Base-by-base conservation (phyloP, 192 early-diverging fungal species). In the Jimgerdemannia flammicorona region DNA sequence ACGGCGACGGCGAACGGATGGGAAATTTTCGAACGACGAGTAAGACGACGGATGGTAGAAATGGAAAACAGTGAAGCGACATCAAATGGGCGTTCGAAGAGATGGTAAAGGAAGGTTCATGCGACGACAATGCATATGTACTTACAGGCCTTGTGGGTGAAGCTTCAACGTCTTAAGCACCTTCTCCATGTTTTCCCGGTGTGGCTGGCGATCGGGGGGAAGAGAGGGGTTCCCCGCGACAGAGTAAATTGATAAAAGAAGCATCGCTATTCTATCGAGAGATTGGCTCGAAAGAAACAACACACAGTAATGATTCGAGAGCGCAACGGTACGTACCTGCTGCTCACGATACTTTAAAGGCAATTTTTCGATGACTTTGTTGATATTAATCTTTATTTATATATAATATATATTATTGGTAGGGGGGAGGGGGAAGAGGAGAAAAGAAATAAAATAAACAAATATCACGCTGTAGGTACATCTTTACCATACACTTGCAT, bases 71-170 rank as follows among this genome's bases (percentile, higher is more conserved):
- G 29, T 29, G 29, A 29, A 1, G 29, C 29, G 29, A 29, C 29
- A 29, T 1, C 29, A 29, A 29, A 29, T 29, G 29, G 29, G 29
- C 29, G 29, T 29, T 29, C 29, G 29, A 29, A 29, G 29, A 29
- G 29, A 29, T 29, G 29, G 29, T 1, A 29, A 29, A 29, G 29
- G 29, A 29, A 29, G 29, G 29, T 29, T 29, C 29, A 29, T 29
- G 29, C 29, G 29, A 67, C 8, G 39, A 29, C 18, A 11, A 71
- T 7, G 4, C 6, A 66, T 44, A 44, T 19, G 8, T 9, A 72
- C 76, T 73, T 77, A 81, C 80, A 72, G 17, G 59, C 80, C 80
- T 41, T 81, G 73, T 10, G 76, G 76, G 20, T 74, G 59, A 8
- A 66, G 40, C 66, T 70, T 40, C 44, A 81, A 42, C 0, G 68